A percentile compares a stretch with the other conserved stretches of the same genome.
Evolutionary conservation across 1,284 basidiomycete genomes (phyloP).

Genomic region (Tilletia caries): DNA sequence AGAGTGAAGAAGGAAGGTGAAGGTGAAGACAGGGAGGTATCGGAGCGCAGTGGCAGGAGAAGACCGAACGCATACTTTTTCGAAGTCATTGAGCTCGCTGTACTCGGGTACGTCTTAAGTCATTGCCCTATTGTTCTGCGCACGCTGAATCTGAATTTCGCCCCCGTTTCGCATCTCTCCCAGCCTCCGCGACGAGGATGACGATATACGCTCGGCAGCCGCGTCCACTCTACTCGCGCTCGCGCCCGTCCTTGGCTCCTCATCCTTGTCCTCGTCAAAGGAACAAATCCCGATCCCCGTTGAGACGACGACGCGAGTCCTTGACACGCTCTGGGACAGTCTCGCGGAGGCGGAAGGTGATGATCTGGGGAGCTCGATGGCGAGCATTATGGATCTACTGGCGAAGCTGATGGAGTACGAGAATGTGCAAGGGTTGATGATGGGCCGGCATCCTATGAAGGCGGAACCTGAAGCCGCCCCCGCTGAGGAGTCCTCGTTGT

Average conservation of each 20-base stretch:
- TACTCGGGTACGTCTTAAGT: slow-evolving; percentile 67
- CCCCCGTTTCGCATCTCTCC: not conserved
- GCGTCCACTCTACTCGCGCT: slow-evolving; percentile 87
- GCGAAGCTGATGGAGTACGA: slow-evolving; percentile 27
- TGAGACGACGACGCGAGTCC: slow-evolving; percentile 58
- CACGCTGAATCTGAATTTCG: not conserved
- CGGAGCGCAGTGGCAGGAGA: not conserved
- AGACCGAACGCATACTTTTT: not conserved
- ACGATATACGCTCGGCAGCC: slow-evolving; percentile 94
- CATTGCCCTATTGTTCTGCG: slow-evolving; percentile 15
- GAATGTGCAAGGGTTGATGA: slow-evolving; percentile 41
- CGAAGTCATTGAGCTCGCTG: slow-evolving; percentile 70
- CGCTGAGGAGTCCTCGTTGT: not conserved
- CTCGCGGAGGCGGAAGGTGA: slow-evolving; percentile 83
- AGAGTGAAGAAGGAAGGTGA: slow-evolving; percentile 36
- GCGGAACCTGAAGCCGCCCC: not conserved
- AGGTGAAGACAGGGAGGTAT: slow-evolving; percentile 56
- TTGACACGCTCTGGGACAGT: slow-evolving; percentile 86
- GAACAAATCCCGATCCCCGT: slow-evolving; percentile 61
- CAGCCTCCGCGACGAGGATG: slow-evolving; percentile 80
- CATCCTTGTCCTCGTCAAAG: no score
- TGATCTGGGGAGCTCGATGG: slow-evolving; percentile 92
- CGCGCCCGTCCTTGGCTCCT: slow-evolving; percentile 68
- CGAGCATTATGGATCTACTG: slow-evolving; percentile 87
- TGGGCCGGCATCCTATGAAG: slow-evolving; percentile 27